A percentile compares a stretch with the other conserved stretches of the same genome.
phyloP scores from a whole-genome alignment of 768 basidiomycete genomes.

The Austroboletus eburneus region DNA sequence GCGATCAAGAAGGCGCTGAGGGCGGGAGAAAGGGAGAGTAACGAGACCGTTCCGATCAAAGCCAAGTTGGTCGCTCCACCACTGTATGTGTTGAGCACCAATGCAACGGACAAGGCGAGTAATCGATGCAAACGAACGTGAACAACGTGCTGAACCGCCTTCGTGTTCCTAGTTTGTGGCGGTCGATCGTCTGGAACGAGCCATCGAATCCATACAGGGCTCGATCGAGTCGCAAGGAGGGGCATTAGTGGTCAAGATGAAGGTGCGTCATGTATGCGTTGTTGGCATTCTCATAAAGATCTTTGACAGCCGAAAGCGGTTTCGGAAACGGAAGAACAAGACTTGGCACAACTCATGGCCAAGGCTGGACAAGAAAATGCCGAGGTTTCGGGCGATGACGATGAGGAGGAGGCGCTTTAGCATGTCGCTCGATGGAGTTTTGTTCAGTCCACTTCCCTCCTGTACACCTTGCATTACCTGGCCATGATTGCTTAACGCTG shows the following conservation, averaged over 20 bases:
- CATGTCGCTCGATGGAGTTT: too few relatives aligned
- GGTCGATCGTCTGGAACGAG: constrained; percentile 89
- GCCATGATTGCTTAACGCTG: too few relatives aligned
- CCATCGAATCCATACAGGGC: constrained; percentile 84
- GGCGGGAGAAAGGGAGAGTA: constrained; percentile 86
- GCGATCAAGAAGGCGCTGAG: constrained; percentile 91
- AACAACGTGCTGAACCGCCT: background rate
- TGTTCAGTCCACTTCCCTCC: too few relatives aligned
- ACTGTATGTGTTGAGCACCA: constrained; percentile 91
- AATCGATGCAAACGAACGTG: background rate
- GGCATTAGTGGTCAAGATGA: constrained; percentile 91
- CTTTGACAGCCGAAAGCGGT: constrained; percentile 85
- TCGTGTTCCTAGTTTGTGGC: constrained; percentile 58
- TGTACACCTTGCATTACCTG: too few relatives aligned
- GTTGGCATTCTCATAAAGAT: background rate
- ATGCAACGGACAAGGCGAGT: constrained; percentile 89
- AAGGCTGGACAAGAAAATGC: constrained; percentile 92
- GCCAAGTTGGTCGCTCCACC: constrained; percentile 96
- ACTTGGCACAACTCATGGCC: constrained; percentile 95
- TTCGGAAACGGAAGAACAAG: constrained; percentile 95
- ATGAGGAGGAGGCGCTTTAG: constrained; percentile 57
- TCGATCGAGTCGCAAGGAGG: constrained; percentile 86
- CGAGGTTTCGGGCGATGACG: constrained; percentile 93
- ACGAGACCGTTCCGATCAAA: constrained; percentile 90
- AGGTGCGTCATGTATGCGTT: constrained; percentile 42